Base-by-base conservation (phyloP, 805 yeast species). In the Metschnikowia orientalis region DNA sequence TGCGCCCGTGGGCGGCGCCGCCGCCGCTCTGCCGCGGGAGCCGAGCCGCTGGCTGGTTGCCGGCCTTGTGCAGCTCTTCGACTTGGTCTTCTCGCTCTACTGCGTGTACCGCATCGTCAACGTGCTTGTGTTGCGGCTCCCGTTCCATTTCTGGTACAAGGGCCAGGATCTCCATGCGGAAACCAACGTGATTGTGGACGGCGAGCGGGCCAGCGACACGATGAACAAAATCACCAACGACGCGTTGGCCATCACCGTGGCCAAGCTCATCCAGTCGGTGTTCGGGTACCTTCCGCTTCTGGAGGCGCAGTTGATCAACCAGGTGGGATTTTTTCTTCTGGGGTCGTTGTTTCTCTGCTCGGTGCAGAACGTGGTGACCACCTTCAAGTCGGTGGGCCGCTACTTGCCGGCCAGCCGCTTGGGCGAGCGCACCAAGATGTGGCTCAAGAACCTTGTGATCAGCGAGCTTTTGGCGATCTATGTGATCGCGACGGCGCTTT, bases 321-420 rank as follows among this genome's bases (percentile, higher is more conserved):
- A 65, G 44, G 55, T 73, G 23, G 62, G 74, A 27, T 67, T 81
- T 37, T 41, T 75, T 2, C 49, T 81, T 10, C 75, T 85, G 1
- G 75, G 80, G 8, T 66, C 71, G 10, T 60, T 81, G 32, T 81
- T 81, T 45, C 48, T 74, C 1, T 70, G 81, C 37, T 77, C 86
- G 1, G 69, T 81, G 45, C 77, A 81, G 16, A 79, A 79, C 35
- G 88, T 81, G 1, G 53, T 70, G 29, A 58, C 69, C 24, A 79
- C 89, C 0, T 70, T 81, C 37, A 69, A 74, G 25, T 79, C 80
- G 20, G 55, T 80, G 10, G 54, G 60, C 7, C 47, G 51, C 21
- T 38, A 56, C 16, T 50, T 59, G 25, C 61, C 66, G 2, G 33
- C 55, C 5, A 53, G 48, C 34, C 30, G 38, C 9, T 37, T 45